Base-by-base conservation (phyloP, 768 basidiomycete genomes). In the Termitomyces sp. region DNA sequence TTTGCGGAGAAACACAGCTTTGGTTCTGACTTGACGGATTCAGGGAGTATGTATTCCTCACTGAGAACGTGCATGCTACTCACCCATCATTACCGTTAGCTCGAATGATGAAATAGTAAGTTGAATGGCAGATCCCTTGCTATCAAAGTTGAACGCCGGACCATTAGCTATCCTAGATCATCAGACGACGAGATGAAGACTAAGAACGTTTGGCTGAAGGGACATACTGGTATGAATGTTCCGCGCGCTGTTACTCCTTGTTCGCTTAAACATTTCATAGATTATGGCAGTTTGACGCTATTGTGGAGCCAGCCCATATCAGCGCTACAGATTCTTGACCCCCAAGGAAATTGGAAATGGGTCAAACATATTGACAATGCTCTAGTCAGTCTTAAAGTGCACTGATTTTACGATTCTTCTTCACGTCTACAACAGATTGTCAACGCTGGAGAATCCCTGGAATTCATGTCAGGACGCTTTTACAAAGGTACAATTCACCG, bases 301-400 rank as follows among this genome's bases (percentile, higher is more conserved):
- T 66, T 81, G 1, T 81, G 75, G 73, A 79, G 78, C 45, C 80
- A 82, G 47, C 80, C 80, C 5, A 73, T 80, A 10, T 69, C 76
- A 0, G 78, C 75, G 0, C 67, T 81, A 16, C 80, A 81, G 47
- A 80, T 81, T 38, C 63, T 75, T 7, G 70, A 70, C 13, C 74
- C 65, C 2, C 73, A 76, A 22, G 75, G 76, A 0, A 65, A 65
- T 20, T 80, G 80, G 79, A 72, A 72, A 44, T 80, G 77, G 77
- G 71, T 81, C n/a, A 72, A 69, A 51, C 79, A 80, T 56, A 69
- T 79, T 12, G 76, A 77, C 3, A 80, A 80, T 53, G 78, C 78
- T 3, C 64, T 81, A 22, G 79, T 79, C 28, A 4, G 60, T 58
- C 5, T 35, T 14, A 8, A 7, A 33, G 28, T 22, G 14, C 20